Conservation (phyloP, 768 basidiomycete species). For the Lepiota subincarnata region DNA sequence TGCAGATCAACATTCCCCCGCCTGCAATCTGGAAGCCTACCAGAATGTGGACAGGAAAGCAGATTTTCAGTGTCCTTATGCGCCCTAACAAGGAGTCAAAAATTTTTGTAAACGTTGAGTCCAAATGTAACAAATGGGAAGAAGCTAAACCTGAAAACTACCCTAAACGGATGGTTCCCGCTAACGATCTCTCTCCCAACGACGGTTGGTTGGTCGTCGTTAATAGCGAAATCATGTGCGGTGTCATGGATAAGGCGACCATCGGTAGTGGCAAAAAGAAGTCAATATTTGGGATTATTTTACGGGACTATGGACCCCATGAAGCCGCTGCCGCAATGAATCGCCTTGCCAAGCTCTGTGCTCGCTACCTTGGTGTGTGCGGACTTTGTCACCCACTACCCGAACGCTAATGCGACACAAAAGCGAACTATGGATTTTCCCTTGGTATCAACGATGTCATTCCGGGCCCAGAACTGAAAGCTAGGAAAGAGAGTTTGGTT, state of each 20-base stretch:
- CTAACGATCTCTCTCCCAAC: conserved; percentile 88
- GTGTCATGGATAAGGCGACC: conserved; percentile 97
- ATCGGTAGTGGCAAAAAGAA: conserved; percentile 99
- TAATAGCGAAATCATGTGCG: conserved; percentile 99
- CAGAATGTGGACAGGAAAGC: conserved; percentile 96
- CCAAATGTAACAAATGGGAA: conserved; percentile 88
- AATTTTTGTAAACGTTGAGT: conserved; percentile 91
- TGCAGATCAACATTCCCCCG: conserved; percentile 93
- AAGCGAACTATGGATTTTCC: conserved; percentile 96
- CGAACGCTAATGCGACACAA: background rate
- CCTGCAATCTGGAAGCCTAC: conserved; percentile 92
- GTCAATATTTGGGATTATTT: conserved; percentile 96
- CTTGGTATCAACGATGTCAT: conserved; percentile 99
- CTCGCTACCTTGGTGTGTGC: conserved; percentile 80
- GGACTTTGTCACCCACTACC: background rate
- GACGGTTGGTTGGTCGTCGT: conserved; percentile 97
- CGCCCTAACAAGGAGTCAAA: conserved; percentile 81
- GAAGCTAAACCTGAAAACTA: conserved; percentile 64
- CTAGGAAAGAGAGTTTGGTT: conserved; percentile 81
- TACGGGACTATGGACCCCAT: conserved; percentile 93
- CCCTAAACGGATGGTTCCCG: conserved; percentile 54
- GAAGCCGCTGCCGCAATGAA: conserved; percentile 97
- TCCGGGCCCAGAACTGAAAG: conserved; percentile 79
- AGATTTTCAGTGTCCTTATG: conserved; percentile 97
- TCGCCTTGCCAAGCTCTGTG: conserved; percentile 90